A percentile compares a stretch with the other conserved stretches of the same genome.
These are phyloP conservation scores for Mycena chlorophos DNA, from an alignment of 768 basidiomycete genomes.

Conservation along the genomic window DNA sequence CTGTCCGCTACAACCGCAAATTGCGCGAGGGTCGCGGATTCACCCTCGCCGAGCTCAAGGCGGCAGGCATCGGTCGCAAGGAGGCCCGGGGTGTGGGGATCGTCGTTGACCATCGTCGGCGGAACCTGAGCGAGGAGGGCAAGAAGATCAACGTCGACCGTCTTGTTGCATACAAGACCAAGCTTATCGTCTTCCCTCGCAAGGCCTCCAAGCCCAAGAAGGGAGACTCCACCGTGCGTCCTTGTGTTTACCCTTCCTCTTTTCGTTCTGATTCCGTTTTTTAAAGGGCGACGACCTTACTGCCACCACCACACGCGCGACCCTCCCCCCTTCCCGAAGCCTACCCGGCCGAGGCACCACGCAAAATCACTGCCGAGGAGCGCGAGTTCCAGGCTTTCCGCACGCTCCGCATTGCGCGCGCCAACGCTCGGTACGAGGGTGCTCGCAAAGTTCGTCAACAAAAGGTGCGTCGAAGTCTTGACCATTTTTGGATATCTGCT, in stretches of 20 bases:
- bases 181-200: conserved; percentile 95
- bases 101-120: conserved; percentile 94
- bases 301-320: conserved; percentile 68
- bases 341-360: conserved; percentile 77
- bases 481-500: neutral
- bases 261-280: conserved; percentile 11
- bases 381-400: conserved; percentile 86
- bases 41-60: conserved; percentile 91
- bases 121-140: conserved; percentile 95
- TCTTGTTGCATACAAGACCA: conserved; percentile 88
- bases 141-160: conserved; percentile 94
- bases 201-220: conserved; percentile 94
- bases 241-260: conserved; percentile 4
- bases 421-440: conserved; percentile 83
- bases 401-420: conserved; percentile 83
- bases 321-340: conserved; percentile 67
- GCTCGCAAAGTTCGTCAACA: conserved; percentile 80
- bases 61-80: conserved; percentile 91
- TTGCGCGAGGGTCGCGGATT: conserved; percentile 96
- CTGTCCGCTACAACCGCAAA: conserved; percentile 97
- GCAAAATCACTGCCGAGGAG: conserved; percentile 91
- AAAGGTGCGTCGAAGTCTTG: conserved; percentile 66
- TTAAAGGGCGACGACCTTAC: conserved; percentile 78
- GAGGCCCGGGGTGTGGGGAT: conserved; percentile 92
- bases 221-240: conserved; percentile 85